A percentile compares a stretch with the other conserved stretches of the same genome.
phyloP scores from a whole-genome alignment of 2,329 filamentous ascomycete species.

The Talaromyces sp. region DNA sequence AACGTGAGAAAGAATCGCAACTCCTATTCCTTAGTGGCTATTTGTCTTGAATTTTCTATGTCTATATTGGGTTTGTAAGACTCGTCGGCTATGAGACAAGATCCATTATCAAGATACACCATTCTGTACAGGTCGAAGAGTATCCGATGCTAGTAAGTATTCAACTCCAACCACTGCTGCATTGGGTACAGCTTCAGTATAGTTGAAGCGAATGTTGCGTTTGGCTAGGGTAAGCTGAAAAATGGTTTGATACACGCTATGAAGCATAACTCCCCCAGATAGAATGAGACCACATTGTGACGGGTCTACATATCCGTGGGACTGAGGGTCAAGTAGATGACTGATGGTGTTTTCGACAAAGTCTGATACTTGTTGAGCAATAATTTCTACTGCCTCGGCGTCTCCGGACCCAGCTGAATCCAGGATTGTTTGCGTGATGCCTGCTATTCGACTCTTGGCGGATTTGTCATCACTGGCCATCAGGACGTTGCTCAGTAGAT shows the following conservation, averaged over 20 bases:
- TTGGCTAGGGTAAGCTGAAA: conserved; percentile 9
- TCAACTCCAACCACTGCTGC: conserved; percentile 14
- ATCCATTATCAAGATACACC: background rate
- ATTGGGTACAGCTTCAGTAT: conserved; percentile 11
- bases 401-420: conserved; percentile 10
- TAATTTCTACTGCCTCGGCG: conserved; percentile 11
- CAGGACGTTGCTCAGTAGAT: conserved; percentile 13
- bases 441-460: conserved; percentile 11
- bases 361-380: conserved; percentile 9
- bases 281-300: conserved; percentile 14
- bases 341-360: conserved; percentile 9
- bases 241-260: conserved; percentile 11
- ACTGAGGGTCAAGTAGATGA: conserved; percentile 10
- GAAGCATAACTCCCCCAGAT: conserved; percentile 15
- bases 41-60: background rate
- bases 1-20: background rate
- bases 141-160: conserved; percentile 9
- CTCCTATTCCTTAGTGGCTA: background rate
- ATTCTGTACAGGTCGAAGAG: background rate
- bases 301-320: conserved; percentile 7
- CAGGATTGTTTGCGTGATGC: conserved; percentile 8
- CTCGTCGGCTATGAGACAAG: background rate
- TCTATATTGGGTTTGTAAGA: background rate
- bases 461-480: conserved; percentile 4
- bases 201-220: conserved; percentile 5